Conservation (phyloP, 441 rosid species). For the Oxalis stricta region DNA sequence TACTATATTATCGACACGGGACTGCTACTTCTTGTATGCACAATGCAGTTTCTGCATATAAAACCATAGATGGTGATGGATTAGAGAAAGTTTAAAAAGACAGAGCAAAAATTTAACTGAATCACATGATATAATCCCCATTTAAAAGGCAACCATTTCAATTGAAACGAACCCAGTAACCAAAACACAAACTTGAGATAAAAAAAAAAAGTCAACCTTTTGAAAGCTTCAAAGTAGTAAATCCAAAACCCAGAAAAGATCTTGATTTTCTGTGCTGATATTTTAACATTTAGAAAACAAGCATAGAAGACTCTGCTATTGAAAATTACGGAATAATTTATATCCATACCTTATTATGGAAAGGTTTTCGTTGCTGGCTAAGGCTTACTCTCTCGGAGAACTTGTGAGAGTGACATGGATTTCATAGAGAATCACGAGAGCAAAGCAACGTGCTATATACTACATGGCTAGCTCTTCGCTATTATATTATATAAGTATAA, state of each 20-base stretch:
- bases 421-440: no score
- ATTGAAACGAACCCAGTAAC: neutral
- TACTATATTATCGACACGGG: constrained; percentile 1
- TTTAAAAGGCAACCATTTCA: neutral
- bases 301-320: no score
- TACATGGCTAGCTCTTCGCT: no score
- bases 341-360: no score
- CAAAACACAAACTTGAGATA: neutral
- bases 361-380: no score
- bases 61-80: neutral
- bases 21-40: neutral
- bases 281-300: constrained; percentile 7
- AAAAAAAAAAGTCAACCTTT: no score
- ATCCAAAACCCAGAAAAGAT: neutral
- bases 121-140: neutral
- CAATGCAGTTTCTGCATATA: constrained; percentile 3
- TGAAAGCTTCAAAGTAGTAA: neutral
- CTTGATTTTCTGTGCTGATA: neutral
- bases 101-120: neutral
- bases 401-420: no score
- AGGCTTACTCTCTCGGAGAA: no score
- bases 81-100: neutral
- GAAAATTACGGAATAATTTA: no score
- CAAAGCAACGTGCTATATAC: no score
- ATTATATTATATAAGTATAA: no score